These are phyloP conservation scores for Malus asiatica DNA, from an alignment of 306 rosid species.

Conservation along the genomic window DNA sequence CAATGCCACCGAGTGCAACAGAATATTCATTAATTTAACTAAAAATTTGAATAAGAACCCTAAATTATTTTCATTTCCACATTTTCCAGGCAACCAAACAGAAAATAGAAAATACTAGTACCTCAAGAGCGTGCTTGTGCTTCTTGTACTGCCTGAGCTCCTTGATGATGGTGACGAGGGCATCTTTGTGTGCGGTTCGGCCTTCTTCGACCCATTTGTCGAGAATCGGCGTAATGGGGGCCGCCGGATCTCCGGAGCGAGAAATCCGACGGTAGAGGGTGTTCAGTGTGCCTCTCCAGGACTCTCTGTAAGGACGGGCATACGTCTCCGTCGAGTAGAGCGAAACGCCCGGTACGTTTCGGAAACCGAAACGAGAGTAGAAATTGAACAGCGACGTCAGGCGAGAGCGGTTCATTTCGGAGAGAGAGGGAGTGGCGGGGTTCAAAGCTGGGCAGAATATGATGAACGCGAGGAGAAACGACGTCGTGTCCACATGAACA, in stretches of 20 bases:
- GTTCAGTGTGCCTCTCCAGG: not conserved
- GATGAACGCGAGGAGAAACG: not conserved
- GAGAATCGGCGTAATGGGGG: conserved; percentile 12
- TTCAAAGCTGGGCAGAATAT: not conserved
- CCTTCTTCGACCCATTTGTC: conserved; percentile 16
- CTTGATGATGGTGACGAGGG: not conserved
- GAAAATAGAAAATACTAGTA: not conserved
- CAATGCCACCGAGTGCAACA: not conserved
- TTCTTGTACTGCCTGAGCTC: conserved; percentile 10
- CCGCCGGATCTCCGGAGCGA: not conserved
- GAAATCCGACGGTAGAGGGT: conserved; percentile 11
- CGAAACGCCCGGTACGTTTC: not conserved
- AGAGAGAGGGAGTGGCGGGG: not conserved
- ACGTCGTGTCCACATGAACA: not conserved
- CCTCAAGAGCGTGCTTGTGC: conserved; percentile 27
- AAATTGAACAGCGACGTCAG: not conserved
- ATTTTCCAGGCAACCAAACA: not conserved
- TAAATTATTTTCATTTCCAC: not conserved
- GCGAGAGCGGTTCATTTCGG: not conserved
- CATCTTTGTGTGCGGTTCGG: not conserved
- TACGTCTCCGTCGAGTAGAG: not conserved
- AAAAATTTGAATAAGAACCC: not conserved
- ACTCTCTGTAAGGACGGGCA: not conserved
- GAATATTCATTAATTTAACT: not conserved
- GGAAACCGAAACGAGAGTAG: conserved; percentile 1